Percentiles rank a stretch among this genome's conserved stretches.
These are phyloP conservation scores for Chlamydomonas asymmetrica DNA, from an alignment of 139 green algal species.

Conservation along the genomic window DNA sequence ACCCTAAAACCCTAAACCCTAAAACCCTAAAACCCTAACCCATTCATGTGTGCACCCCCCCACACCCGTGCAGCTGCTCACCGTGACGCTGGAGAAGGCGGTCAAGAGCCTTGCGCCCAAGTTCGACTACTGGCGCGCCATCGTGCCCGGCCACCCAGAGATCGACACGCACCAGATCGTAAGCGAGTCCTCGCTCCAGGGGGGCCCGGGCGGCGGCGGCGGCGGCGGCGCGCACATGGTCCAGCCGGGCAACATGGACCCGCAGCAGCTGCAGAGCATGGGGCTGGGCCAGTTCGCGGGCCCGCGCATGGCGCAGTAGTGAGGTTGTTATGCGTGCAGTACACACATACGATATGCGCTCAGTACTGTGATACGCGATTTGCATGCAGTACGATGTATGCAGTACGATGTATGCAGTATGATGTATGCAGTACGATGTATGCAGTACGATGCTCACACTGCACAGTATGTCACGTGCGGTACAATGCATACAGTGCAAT, in stretches of 20 bases:
- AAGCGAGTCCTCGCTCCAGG: not conserved
- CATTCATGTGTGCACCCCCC: not conserved
- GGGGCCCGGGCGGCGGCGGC: slow-evolving; percentile 17
- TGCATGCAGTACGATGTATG: too few species aligned
- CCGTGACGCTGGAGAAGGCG: slow-evolving; percentile 43
- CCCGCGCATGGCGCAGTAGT: not conserved
- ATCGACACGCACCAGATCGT: slow-evolving; percentile 54
- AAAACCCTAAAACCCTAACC: not conserved
- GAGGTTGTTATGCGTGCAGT: too few species aligned
- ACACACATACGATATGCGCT: too few species aligned
- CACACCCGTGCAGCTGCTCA: slow-evolving; percentile 32
- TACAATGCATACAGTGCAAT: too few species aligned
- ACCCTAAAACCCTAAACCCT: too few species aligned
- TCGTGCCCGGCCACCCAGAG: slow-evolving; percentile 39
- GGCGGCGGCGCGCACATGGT: slow-evolving; percentile 38
- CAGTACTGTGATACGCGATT: too few species aligned
- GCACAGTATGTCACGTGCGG: too few species aligned
- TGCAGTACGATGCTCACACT: too few species aligned
- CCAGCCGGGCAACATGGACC: slow-evolving; percentile 36
- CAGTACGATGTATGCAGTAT: too few species aligned
- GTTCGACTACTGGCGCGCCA: slow-evolving; percentile 53
- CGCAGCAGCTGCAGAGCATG: slow-evolving; percentile 42
- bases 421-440: too few species aligned
- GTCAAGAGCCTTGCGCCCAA: slow-evolving; percentile 45
- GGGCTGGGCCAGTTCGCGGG: slow-evolving; percentile 31